These are phyloP conservation scores for Triticum urartu DNA, from an alignment of 176 grass and related monocot genomes.

Conservation along the genomic window DNA sequence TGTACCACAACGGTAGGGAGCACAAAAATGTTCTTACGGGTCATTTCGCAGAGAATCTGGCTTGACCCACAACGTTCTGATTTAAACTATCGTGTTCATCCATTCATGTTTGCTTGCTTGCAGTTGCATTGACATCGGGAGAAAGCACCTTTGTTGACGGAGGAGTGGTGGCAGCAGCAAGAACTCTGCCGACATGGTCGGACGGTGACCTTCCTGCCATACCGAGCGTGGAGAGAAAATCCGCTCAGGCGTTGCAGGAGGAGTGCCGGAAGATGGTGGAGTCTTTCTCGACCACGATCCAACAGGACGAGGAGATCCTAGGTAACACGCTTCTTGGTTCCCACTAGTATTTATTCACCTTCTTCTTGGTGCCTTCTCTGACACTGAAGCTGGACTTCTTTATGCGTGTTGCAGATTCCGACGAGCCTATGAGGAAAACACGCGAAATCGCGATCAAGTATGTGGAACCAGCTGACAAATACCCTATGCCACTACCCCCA, in stretches of 20 bases:
- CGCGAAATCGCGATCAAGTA: conserved; percentile 79
- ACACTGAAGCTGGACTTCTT: neutral
- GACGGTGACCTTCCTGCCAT: conserved; percentile 75
- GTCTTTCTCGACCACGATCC: conserved; percentile 68
- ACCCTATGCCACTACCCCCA: neutral
- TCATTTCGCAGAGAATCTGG: neutral
- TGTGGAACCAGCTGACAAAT: neutral
- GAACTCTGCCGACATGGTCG: conserved; percentile 86
- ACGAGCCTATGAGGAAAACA: conserved; percentile 63
- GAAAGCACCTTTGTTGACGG: conserved; percentile 77
- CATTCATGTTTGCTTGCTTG: conserved; percentile 14
- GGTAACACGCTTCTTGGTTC: conserved; percentile 31
- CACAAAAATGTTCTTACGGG: neutral
- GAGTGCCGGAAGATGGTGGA: conserved; percentile 70
- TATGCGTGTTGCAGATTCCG: conserved; percentile 54
- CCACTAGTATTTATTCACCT: neutral
- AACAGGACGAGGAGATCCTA: conserved; percentile 70
- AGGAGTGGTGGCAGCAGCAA: conserved; percentile 84
- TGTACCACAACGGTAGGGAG: conserved; percentile 81
- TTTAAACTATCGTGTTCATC: conserved; percentile 8
- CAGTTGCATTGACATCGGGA: conserved; percentile 56
- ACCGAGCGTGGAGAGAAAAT: conserved; percentile 78
- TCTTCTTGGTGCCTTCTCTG: neutral
- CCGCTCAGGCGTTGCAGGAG: conserved; percentile 66
- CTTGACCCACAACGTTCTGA: conserved; percentile 4